Percentiles rank a stretch among this genome's conserved stretches.
Conservation (phyloP, 176 grass and related monocot species). For the Paspalum vaginatum region DNA sequence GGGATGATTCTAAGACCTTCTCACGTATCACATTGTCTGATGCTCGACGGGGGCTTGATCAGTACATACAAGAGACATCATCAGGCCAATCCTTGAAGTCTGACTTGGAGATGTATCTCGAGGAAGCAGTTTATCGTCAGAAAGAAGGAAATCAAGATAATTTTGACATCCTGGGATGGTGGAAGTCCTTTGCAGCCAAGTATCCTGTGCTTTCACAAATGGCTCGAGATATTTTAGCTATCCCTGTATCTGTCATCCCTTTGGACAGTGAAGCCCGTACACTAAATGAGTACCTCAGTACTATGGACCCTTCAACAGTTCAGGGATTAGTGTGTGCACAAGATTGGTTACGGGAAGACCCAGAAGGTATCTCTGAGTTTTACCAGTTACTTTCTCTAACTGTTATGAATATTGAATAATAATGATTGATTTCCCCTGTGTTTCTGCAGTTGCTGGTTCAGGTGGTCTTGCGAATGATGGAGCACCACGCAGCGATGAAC, state of each 20-base stretch:
- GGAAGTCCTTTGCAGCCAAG: conserved; percentile 95
- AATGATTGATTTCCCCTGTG: conserved; percentile 13
- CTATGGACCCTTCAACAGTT: conserved; percentile 71
- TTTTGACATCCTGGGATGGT: conserved; percentile 98
- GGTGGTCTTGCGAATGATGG: conserved; percentile 39
- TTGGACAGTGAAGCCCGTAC: conserved; percentile 74
- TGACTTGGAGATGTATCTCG: conserved; percentile 96
- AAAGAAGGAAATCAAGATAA: conserved; percentile 76
- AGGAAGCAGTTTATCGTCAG: conserved; percentile 86
- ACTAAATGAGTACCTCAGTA: conserved; percentile 93
- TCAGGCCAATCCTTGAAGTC: conserved; percentile 87
- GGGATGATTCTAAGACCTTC: conserved; percentile 75
- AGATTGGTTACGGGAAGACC: conserved; percentile 86
- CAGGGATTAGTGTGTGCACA: conserved; percentile 90
- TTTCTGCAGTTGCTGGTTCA: conserved; percentile 51
- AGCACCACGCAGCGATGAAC: conserved; percentile 32
- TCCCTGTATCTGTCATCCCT: conserved; percentile 84
- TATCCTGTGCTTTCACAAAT: conserved; percentile 95
- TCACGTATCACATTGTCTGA: conserved; percentile 93
- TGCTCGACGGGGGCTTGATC: conserved; percentile 91
- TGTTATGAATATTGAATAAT: conserved; percentile 21
- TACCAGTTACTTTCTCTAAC: too few species aligned
- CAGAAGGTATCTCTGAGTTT: conserved; percentile 64
- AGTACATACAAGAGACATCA: conserved; percentile 97
- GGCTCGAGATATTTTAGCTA: conserved; percentile 84